These are phyloP conservation scores for Chlamydomonas asymmetrica DNA, from an alignment of 139 green algal genomes.

Conservation along the genomic window DNA sequence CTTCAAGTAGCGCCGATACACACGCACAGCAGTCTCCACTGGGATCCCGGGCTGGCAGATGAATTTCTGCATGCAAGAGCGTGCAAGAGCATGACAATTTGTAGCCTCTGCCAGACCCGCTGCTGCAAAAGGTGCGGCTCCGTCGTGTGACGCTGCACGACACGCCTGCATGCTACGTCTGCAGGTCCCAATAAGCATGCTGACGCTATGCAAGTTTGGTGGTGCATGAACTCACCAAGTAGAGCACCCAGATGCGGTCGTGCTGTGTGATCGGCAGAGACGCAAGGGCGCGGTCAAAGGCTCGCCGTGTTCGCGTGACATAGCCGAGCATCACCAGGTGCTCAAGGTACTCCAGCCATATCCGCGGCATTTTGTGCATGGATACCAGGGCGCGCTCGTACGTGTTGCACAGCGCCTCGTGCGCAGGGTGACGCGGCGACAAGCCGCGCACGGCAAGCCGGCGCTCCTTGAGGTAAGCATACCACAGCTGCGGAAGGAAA, in stretches of 20 bases:
- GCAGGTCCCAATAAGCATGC: no score
- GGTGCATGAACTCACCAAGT: conserved; percentile 86
- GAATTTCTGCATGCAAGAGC: conserved; percentile 81
- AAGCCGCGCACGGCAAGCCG: conserved; percentile 66
- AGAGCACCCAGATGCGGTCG: conserved; percentile 92
- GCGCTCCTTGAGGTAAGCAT: conserved; percentile 87
- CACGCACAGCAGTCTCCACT: conserved; percentile 86
- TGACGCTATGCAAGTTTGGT: no score
- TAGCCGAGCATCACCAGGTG: conserved; percentile 70
- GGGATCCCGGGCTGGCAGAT: conserved; percentile 77
- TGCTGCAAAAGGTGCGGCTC: no score
- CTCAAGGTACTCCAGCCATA: conserved; percentile 93
- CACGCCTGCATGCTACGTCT: no score
- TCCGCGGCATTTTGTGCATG: conserved; percentile 95
- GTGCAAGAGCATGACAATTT: no score
- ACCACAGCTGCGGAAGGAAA: conserved; percentile 90
- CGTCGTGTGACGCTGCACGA: no score
- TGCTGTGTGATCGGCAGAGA: conserved; percentile 97
- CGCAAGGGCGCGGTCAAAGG: conserved; percentile 90
- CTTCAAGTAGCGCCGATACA: conserved; percentile 97
- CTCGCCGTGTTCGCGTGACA: conserved; percentile 77
- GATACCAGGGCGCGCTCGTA: conserved; percentile 95
- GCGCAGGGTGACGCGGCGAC: conserved; percentile 50
- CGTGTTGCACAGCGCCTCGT: conserved; percentile 82
- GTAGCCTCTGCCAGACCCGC: neutral